phyloP scores from a whole-genome alignment of 257 asterid genomes.

The Fraxinus excelsior region DNA sequence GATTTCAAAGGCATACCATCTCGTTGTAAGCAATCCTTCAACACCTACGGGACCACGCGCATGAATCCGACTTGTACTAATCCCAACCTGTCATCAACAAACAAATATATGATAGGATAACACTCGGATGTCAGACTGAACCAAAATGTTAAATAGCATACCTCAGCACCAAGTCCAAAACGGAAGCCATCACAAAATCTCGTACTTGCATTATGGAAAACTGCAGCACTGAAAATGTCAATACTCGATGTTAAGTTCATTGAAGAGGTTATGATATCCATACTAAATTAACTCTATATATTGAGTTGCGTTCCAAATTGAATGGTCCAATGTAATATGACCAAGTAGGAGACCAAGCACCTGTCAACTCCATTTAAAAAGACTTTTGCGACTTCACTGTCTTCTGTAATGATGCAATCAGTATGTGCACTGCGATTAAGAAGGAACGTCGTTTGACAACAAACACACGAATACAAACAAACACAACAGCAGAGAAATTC shows the following conservation, averaged over 20 bases:
- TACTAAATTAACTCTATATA: neutral
- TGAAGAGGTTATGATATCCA: slow-evolving; percentile 10
- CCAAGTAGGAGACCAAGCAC: slow-evolving; percentile 21
- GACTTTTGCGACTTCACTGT: slow-evolving; percentile 66
- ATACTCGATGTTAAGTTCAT: slow-evolving; percentile 12
- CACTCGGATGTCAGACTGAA: neutral
- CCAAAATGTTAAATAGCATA: slow-evolving; percentile 28
- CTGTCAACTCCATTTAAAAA: slow-evolving; percentile 72
- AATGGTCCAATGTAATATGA: neutral
- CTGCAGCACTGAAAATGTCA: slow-evolving; percentile 77
- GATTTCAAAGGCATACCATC: slow-evolving; percentile 56
- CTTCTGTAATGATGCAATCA: slow-evolving; percentile 83
- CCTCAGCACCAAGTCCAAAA: slow-evolving; percentile 98
- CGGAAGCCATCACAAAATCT: slow-evolving; percentile 91
- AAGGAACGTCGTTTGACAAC: slow-evolving; percentile 17
- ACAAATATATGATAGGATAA: slow-evolving; percentile 11
- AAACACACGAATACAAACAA: neutral
- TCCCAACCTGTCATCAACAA: slow-evolving; percentile 70
- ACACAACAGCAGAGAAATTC: neutral
- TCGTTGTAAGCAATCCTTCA: slow-evolving; percentile 91
- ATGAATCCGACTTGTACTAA: slow-evolving; percentile 93
- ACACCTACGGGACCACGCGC: slow-evolving; percentile 99
- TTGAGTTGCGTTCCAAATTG: too few species aligned
- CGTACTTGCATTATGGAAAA: slow-evolving; percentile 92
- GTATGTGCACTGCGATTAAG: slow-evolving; percentile 78